Base-by-base conservation (phyloP, 257 asterid species). In the Plantago major region DNA sequence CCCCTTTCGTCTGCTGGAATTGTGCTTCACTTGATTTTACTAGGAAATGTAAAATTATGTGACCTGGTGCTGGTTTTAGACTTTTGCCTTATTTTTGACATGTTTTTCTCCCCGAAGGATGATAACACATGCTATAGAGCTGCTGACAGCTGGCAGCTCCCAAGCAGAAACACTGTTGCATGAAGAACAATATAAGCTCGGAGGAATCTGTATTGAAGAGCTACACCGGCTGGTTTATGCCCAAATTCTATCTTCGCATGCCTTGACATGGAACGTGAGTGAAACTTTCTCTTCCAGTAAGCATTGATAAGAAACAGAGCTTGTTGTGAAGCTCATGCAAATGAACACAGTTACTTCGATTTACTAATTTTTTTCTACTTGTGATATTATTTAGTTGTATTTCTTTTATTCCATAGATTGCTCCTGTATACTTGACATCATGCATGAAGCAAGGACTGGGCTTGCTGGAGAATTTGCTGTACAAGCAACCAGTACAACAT, bases 251-350 rank as follows among this genome's bases (percentile, higher is more conserved):
- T 88, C 95, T 65, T 88, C 98, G 54, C 90, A 92, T 77, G 81
- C 86, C 67, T 74, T 88, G 84, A 92, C 98, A 26, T 92, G 98
- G 98, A 94, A 86, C 55, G 97, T 88, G 68, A 83, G 98, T 73
- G 66, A 55, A 53, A 53, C 40, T 28, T 53, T 7, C 40, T 33
- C 40, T 33, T 33, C 40, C 8, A 40, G 58, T 26, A 26, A 28
- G 28, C 12, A 5, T 53, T 19, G 9, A 11, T 4, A 8, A 52
- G 22, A 11, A 33, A 53, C 11, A 12, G 18, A 11, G 5, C 18
- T 2, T n/a, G 58, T 53, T 49, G 26, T 49, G 12, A 53, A 11
- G 9, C 3, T 52, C 2, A 26, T 30, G 58, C 11, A 11, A 3
- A 56, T 16, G 62, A 56, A 38, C 62, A n/a, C 47, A 18, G 30